phyloP scores from a whole-genome alignment of 768 basidiomycete genomes.

The Termitomyces sp. region DNA sequence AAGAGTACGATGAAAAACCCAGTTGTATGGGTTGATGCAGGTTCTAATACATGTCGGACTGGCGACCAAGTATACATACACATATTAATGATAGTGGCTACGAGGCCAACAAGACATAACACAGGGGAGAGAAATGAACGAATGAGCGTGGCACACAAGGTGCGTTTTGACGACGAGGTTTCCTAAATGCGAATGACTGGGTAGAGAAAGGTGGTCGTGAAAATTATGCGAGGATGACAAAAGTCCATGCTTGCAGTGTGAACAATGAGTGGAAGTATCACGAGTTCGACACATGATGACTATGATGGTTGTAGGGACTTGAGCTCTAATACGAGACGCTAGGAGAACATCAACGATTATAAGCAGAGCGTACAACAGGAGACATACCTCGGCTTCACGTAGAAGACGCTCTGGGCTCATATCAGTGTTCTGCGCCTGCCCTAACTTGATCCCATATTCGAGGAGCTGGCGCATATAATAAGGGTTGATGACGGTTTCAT shows the following conservation, averaged over 20 bases:
- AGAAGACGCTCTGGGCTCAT: conserved; percentile 45
- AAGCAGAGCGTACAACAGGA: background rate
- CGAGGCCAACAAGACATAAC: conserved; percentile 4
- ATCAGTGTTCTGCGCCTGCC: conserved; percentile 35
- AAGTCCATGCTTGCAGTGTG: conserved; percentile 12
- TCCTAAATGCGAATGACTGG: conserved; percentile 8
- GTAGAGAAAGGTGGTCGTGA: conserved; percentile 9
- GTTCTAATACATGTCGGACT: conserved; percentile 16
- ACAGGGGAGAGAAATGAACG: conserved; percentile 6
- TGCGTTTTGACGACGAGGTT: conserved; percentile 9
- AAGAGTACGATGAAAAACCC: conserved; percentile 7
- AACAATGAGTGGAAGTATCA: conserved; percentile 5
- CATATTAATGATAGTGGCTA: conserved; percentile 9
- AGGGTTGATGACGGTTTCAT: conserved; percentile 75
- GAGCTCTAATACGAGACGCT: conserved; percentile 68
- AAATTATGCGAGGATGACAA: conserved; percentile 1
- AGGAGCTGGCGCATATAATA: conserved; percentile 78
- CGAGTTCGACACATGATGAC: background rate
- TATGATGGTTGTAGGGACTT: conserved; percentile 39
- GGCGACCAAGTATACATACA: conserved; percentile 14
- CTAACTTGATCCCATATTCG: conserved; percentile 66
- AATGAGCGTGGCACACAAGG: conserved; percentile 1
- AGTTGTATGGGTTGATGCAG: conserved; percentile 11
- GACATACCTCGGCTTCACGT: conserved; percentile 55
- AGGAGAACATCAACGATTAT: conserved; percentile 4